Conservation (phyloP, 441 rosid species). For the Viola pubescens region DNA sequence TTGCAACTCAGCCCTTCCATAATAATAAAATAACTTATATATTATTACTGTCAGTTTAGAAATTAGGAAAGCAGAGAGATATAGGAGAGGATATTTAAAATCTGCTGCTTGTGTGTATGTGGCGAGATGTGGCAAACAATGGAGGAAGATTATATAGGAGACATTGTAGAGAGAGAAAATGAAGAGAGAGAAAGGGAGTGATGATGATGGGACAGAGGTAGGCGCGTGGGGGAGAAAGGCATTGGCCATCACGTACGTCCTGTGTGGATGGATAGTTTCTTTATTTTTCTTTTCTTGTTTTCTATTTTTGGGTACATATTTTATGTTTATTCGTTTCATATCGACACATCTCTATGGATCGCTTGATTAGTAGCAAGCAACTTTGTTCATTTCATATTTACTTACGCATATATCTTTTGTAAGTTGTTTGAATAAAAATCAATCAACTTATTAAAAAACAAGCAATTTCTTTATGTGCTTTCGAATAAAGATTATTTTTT, state of each 20-base stretch:
- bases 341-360: too few relatives aligned
- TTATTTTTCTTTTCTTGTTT: conserved; percentile 3
- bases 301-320: not conserved
- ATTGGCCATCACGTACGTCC: conserved; percentile 43
- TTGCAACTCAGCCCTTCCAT: conserved; percentile 36
- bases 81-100: too few relatives aligned
- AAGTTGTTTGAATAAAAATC: too few relatives aligned
- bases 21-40: too few relatives aligned
- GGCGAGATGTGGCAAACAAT: conserved; percentile 24
- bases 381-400: too few relatives aligned
- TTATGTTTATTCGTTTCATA: too few relatives aligned
- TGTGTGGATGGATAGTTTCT: conserved; percentile 6
- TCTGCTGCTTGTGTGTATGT: conserved; percentile 5
- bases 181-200: conserved; percentile 18
- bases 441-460: too few relatives aligned
- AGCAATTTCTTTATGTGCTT: too few relatives aligned
- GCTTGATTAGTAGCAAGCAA: too few relatives aligned
- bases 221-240: conserved; percentile 39
- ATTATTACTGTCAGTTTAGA: not conserved
- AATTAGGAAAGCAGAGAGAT: too few relatives aligned
- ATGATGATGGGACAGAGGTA: conserved; percentile 16
- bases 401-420: too few relatives aligned
- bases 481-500: too few relatives aligned
- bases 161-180: conserved; percentile 19
- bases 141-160: conserved; percentile 40